Evolutionary conservation across 2,329 filamentous ascomycete species (phyloP), one percentile per base, ranked within the genome.

Genomic region (Talaromyces marneffei): DNA sequence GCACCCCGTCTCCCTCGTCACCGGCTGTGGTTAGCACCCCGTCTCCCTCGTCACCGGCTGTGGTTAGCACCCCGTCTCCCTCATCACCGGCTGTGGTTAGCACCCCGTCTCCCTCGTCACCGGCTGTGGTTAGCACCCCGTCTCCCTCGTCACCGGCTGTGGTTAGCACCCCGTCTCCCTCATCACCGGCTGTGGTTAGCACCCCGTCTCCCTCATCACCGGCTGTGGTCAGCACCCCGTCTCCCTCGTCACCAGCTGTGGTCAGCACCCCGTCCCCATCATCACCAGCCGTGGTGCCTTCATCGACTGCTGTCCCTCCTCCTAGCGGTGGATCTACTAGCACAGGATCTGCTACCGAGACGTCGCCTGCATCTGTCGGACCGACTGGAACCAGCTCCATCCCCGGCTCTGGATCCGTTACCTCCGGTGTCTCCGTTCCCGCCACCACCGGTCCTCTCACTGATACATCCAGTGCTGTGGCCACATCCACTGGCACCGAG

Each of bases 361-460:
- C 25, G 16, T 46, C 58, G 18, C 16, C 33, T 16, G 53, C 39
- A 57, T 50, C 57, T 9, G 37, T 44, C 35, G 57, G 57, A 31
- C 29, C 60, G 46, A 57, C 48, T 58, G 54, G 60, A 27, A 35
- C 53, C 23, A 33, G 33, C 12, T 44, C 46, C 39, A 23, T 20
- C 25, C 33, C 54, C 14, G 53, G 25, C 39, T 57, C 59, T 31
- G 53, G 53, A 33, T 48, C 59, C n/a, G 25, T 31, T 18, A 57
- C 61, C 9, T 58, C 63, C 27, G 59, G 54, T 23, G 31, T 25
- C n/a, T 61, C 64, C 16, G 29, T 25, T 23, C 54, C 60, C 10
- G 39, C 29, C 16, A 64, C 59, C 16, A 57, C 61, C 23, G 27
- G 56, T 31, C 33, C 52, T 18, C 20, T 57, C n/a, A 35, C 54